A percentile compares a stretch with the other conserved stretches of the same genome.
These are phyloP conservation scores for Coelastrella sp. DNA, from an alignment of 139 green algal genomes.

Conservation along the genomic window DNA sequence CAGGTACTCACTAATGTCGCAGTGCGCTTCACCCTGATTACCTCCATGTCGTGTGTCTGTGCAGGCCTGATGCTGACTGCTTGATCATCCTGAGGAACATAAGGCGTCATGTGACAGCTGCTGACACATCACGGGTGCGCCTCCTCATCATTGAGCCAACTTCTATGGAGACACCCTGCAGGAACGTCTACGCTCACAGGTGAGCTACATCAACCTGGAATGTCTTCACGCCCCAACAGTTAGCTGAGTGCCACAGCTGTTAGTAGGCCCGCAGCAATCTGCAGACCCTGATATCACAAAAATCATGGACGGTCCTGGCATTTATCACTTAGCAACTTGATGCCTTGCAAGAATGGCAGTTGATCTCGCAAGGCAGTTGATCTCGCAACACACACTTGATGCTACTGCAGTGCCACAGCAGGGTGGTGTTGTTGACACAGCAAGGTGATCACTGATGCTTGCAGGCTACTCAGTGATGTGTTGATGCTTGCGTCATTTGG, in stretches of 20 bases:
- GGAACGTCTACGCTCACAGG: slow-evolving; percentile 6
- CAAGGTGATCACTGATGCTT: neutral
- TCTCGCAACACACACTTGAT: too few species aligned
- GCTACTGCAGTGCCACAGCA: too few species aligned
- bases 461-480: slow-evolving; percentile 16
- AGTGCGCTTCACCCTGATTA: neutral
- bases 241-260: too few species aligned
- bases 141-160: slow-evolving; percentile 26
- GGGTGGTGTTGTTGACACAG: too few species aligned
- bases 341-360: too few species aligned
- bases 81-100: slow-evolving; percentile 17
- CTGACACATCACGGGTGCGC: neutral
- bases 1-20: neutral
- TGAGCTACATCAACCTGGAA: neutral
- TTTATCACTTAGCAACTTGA: too few species aligned
- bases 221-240: too few species aligned
- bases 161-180: neutral
- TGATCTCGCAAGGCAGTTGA: too few species aligned
- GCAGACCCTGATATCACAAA: too few species aligned
- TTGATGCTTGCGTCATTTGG: slow-evolving; percentile 37
- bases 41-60: neutral
- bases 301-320: too few species aligned
- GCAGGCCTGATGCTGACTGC: slow-evolving; percentile 35
- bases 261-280: too few species aligned
- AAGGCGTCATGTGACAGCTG: neutral